Percentiles rank a stretch among this genome's conserved stretches.
phyloP scores from a whole-genome alignment of 1,284 basidiomycete genomes.

The Chiua sp. region DNA sequence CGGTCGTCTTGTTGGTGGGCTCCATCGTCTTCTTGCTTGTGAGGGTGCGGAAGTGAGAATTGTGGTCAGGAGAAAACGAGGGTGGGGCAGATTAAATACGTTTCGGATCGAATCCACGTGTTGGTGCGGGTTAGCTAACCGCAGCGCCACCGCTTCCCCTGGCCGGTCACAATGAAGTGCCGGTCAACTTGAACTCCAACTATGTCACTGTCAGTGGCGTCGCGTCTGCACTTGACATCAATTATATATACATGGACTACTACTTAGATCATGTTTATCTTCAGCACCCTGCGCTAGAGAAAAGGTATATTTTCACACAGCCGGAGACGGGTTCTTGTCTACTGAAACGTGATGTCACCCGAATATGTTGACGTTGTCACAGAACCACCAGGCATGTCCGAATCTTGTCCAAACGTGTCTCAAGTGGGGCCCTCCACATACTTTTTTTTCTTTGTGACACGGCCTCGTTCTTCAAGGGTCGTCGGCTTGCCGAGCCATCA shows the following conservation, averaged over 20 bases:
- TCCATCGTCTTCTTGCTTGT: conserved; percentile 38
- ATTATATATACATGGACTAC: no score
- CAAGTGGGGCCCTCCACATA: neutral
- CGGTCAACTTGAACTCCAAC: no score
- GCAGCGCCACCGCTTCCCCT: conserved; percentile 11
- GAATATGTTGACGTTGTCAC: neutral
- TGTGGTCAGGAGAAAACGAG: neutral
- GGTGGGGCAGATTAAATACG: conserved; percentile 25
- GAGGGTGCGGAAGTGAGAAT: conserved; percentile 18
- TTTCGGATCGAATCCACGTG: conserved; percentile 20
- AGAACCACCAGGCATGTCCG: neutral
- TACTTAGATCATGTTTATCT: neutral
- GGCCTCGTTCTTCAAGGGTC: neutral
- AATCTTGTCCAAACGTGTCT: neutral
- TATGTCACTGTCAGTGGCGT: no score
- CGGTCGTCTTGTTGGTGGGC: conserved; percentile 43
- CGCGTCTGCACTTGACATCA: neutral
- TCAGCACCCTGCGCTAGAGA: neutral
- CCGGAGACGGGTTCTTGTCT: neutral
- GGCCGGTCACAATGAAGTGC: neutral
- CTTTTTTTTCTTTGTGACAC: neutral
- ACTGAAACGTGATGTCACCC: neutral
- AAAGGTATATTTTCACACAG: neutral
- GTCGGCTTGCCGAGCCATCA: neutral
- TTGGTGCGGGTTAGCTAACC: neutral